Evolutionary conservation across 208 protist genomes (phyloP), one percentile per base, ranked within the genome.

Genomic region (Wallacemonas sp.): DNA sequence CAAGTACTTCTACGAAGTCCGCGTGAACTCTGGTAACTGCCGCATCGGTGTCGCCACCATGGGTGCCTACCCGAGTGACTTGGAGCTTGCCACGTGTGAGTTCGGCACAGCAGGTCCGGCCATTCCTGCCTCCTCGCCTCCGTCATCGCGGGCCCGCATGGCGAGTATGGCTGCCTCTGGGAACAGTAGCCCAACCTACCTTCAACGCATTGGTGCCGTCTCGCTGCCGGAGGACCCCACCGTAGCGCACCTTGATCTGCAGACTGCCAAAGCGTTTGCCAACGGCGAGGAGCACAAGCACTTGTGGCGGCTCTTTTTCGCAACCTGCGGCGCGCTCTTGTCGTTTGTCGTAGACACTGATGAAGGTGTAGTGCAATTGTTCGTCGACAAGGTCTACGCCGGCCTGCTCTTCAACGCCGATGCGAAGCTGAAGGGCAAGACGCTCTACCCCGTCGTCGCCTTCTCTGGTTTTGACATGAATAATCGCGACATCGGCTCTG

Each of bases 261-360:
- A 93, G 62, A 95, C 84, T 4, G 89, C 80, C 12, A 77, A 76
- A 26, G 82, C 88, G 26, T 80, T 87, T 49, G 68, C 90, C 15
- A 86, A 92, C 49, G 84, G 84, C 8, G 56, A 56, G 36, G 71
- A 86, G 64, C 34, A 59, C 44, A 93, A 88, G 72, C 71, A 80
- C 2, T 66, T 96, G 31, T 96, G 88, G 84, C 75, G 86, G 8
- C 59, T 88, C 2, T 87, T 95, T 58, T 73, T 91, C 42, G 68
- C 84, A 14, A 49, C 72, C 22, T 80, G 76, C 55, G 91, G 91
- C 14, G 86, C 72, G 9, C 55, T 83, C 21, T 77, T 89, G 55
- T 79, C 78, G 9, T 96, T 94, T 62, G 71, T 94, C 34, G 82
- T 93, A n/a, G 80, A 96, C 72, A 96, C 84, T 17, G 60, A 95